Conservation (phyloP, 768 basidiomycete species). For the Chalciporus sphaerocephalus region DNA sequence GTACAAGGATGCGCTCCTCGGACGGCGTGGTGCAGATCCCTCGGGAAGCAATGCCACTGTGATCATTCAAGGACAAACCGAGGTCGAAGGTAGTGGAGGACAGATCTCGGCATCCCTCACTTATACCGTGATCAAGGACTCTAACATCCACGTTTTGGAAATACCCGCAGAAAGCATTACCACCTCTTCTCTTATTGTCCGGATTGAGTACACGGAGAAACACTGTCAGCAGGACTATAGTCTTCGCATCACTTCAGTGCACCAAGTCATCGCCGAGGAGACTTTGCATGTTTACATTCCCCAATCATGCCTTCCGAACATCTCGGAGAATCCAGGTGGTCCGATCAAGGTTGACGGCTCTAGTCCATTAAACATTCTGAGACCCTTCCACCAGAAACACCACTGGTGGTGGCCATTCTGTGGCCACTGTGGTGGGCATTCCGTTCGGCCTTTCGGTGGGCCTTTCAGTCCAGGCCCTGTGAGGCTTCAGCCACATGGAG, state of each 20-base stretch:
- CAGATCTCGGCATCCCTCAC: conserved; percentile 34
- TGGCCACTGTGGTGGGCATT: no score
- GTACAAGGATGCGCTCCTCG: conserved; percentile 37
- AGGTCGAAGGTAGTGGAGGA: conserved; percentile 26
- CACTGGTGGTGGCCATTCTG: no score
- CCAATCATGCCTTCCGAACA: no score
- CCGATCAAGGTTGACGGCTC: no score
- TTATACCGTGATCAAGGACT: conserved; percentile 34
- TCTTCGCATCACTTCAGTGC: no score
- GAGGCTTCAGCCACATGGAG: conserved; percentile 10
- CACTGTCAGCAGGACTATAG: no score
- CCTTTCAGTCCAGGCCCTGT: conserved; percentile 22
- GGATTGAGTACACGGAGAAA: no score
- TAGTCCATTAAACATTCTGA: no score
- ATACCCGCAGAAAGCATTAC: conserved; percentile 29
- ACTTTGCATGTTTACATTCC: no score
- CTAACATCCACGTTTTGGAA: conserved; percentile 31
- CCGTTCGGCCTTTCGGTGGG: conserved; percentile 18
- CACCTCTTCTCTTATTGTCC: conserved; percentile 38
- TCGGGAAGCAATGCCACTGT: conserved; percentile 16
- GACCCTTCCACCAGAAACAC: no score
- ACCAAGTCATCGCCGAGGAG: no score
- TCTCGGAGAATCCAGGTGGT: no score
- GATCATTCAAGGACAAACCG: conserved; percentile 23
- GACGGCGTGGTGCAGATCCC: conserved; percentile 20